A percentile compares a stretch with the other conserved stretches of the same genome.
Conservation (phyloP, 31 red algal genomes). For the Bonnemaisonia californica region DNA sequence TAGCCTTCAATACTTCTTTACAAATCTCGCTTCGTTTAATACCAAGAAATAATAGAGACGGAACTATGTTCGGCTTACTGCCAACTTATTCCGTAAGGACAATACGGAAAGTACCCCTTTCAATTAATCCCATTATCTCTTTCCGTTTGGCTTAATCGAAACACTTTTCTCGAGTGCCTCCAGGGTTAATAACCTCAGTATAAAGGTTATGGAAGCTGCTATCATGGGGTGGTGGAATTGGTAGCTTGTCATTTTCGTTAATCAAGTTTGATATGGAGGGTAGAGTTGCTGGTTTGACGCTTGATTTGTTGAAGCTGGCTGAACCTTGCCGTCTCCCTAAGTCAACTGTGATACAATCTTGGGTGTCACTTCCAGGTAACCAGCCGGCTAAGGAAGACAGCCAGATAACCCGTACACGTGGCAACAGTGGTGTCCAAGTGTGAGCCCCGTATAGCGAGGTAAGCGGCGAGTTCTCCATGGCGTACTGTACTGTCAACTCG, state of each 20-base stretch:
- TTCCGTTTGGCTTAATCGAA: slow-evolving; percentile 10
- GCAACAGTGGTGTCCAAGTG: too few species aligned
- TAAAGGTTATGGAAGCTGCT: background rate
- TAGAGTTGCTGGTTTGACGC: background rate
- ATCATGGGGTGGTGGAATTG: background rate
- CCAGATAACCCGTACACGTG: too few species aligned
- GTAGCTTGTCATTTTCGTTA: background rate
- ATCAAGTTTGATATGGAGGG: background rate
- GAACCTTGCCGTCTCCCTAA: slow-evolving; percentile 5
- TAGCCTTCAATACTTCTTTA: background rate
- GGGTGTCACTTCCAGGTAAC: too few species aligned
- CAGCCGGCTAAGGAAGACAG: too few species aligned
- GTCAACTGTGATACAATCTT: too few species aligned
- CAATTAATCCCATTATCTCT: background rate
- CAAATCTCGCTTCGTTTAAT: slow-evolving; percentile 10
- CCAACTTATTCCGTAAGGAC: background rate
- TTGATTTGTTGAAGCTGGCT: slow-evolving; percentile 10
- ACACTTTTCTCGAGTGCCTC: background rate
- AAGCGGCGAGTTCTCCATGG: too few species aligned
- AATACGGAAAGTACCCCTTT: slow-evolving; percentile 26
- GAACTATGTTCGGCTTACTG: background rate
- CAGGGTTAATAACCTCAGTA: slow-evolving; percentile 16
- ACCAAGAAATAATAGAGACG: background rate
- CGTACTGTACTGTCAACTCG: too few species aligned
- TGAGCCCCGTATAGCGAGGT: too few species aligned